Evolutionary conservation across 1,284 basidiomycete species (phyloP).

Genomic region (Ustilago tritici): DNA sequence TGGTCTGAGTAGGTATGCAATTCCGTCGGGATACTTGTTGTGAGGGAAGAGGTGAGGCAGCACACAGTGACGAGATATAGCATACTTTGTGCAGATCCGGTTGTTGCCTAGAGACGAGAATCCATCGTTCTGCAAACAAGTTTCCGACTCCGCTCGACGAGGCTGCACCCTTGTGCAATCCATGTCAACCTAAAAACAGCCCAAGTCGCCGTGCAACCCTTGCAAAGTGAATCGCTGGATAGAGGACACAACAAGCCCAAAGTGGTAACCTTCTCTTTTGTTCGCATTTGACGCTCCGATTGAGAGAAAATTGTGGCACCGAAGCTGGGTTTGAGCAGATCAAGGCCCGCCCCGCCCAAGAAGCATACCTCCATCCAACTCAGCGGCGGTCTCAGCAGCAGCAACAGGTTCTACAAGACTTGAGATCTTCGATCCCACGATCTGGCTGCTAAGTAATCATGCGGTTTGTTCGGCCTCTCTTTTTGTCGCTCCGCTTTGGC

Average conservation of each 20-base stretch:
- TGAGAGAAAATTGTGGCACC: slow-evolving; percentile 1
- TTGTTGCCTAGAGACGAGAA: background rate
- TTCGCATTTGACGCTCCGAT: background rate
- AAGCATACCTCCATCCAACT: slow-evolving; percentile 14
- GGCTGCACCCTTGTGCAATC: background rate
- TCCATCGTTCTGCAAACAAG: background rate
- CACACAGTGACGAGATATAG: background rate
- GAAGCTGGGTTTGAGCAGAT: slow-evolving; percentile 3
- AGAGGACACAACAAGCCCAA: background rate
- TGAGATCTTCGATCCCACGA: slow-evolving; percentile 31
- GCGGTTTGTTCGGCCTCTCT: slow-evolving; percentile 1
- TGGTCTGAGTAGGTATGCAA: background rate
- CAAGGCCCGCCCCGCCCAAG: slow-evolving; percentile 12
- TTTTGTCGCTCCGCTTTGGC: slow-evolving; percentile 4
- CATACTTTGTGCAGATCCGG: background rate
- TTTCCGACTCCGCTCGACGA: background rate
- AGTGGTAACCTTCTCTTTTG: slow-evolving; percentile 7
- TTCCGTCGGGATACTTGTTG: background rate
- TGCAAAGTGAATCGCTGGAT: background rate
- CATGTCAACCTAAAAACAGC: slow-evolving; percentile 1
- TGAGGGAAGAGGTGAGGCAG: background rate
- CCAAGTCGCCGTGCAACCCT: slow-evolving; percentile 3
- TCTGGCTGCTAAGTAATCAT: slow-evolving; percentile 7
- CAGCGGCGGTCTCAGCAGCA: slow-evolving; percentile 6
- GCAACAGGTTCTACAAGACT: background rate